A percentile compares a stretch with the other conserved stretches of the same genome.
Evolutionary conservation across 352 stramenopile species (phyloP).

Genomic region (Phytophthora macrochlamydospora): DNA sequence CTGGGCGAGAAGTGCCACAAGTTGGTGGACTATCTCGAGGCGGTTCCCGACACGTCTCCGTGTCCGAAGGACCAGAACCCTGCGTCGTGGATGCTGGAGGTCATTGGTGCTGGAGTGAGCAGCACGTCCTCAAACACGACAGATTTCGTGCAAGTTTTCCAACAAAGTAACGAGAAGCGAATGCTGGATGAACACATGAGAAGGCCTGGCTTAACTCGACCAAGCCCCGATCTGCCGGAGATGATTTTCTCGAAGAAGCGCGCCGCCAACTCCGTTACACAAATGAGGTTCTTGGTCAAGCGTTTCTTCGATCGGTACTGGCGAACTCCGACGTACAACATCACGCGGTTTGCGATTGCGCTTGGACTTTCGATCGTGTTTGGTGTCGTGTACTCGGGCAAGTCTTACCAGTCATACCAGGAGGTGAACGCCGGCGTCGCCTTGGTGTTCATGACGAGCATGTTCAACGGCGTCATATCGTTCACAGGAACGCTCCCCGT

Average conservation of each 20-base stretch:
- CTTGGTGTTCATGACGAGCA: conserved; percentile 78
- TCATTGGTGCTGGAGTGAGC: conserved; percentile 39
- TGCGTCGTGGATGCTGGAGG: conserved; percentile 56
- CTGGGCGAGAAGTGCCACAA: conserved; percentile 34
- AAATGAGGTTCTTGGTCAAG: conserved; percentile 32
- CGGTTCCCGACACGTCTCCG: conserved; percentile 27
- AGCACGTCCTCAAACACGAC: conserved; percentile 11
- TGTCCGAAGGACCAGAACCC: conserved; percentile 45
- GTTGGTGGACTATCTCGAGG: conserved; percentile 53
- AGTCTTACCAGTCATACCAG: conserved; percentile 41
- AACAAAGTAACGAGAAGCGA: conserved; percentile 30
- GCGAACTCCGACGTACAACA: conserved; percentile 86
- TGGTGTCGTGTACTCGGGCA: conserved; percentile 54
- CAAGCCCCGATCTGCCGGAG: conserved; percentile 20
- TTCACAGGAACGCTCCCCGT: conserved; percentile 79
- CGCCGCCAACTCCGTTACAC: conserved; percentile 30
- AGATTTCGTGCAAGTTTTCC: conserved; percentile 49
- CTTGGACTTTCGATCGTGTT: conserved; percentile 70
- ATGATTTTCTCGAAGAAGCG: conserved; percentile 41
- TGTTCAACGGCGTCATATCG: conserved; percentile 79
- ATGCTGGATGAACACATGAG: conserved; percentile 22
- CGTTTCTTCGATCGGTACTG: conserved; percentile 50
- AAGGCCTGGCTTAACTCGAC: conserved; percentile 22
- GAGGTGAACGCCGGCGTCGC: conserved; percentile 53
- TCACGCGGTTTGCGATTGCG: conserved; percentile 66